Conservation (phyloP, 2,329 filamentous ascomycete species). For the Cordyceps tenuipes region DNA sequence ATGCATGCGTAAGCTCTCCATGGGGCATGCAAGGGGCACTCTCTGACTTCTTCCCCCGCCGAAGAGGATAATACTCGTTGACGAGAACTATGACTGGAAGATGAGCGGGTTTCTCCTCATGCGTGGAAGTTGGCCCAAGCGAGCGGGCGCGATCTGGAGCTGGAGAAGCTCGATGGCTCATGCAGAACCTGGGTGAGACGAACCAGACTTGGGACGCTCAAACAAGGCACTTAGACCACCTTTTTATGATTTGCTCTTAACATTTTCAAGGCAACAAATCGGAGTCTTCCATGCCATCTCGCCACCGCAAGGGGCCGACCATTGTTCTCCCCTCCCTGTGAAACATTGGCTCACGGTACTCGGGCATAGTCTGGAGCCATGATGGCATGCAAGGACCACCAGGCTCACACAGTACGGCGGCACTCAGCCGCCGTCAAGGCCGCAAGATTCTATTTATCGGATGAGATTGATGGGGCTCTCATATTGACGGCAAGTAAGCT, state of each 20-base stretch:
- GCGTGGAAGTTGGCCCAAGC: slow-evolving; percentile 3
- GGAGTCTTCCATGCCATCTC: background rate
- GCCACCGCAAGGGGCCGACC: background rate
- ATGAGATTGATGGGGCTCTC: background rate
- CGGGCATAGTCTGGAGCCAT: background rate
- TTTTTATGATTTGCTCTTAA: background rate
- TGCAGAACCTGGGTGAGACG: background rate
- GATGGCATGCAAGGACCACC: background rate
- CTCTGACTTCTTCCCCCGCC: background rate
- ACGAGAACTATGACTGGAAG: background rate
- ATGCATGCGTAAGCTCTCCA: background rate
- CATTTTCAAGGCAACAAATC: slow-evolving; percentile 4
- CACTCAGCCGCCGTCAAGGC: background rate
- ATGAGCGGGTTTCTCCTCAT: slow-evolving; percentile 2
- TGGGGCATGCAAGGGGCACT: background rate
- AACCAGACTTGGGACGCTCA: background rate
- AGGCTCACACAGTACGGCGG: background rate
- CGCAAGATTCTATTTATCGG: background rate
- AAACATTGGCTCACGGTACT: background rate
- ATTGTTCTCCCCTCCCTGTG: background rate
- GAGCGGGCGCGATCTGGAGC: slow-evolving; percentile 7
- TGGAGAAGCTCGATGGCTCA: background rate
- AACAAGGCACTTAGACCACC: background rate
- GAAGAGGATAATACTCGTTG: background rate
- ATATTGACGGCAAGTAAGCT: background rate